Conservation (phyloP, 2,329 filamentous ascomycete genomes). For the Coniochaeta prunicola region DNA sequence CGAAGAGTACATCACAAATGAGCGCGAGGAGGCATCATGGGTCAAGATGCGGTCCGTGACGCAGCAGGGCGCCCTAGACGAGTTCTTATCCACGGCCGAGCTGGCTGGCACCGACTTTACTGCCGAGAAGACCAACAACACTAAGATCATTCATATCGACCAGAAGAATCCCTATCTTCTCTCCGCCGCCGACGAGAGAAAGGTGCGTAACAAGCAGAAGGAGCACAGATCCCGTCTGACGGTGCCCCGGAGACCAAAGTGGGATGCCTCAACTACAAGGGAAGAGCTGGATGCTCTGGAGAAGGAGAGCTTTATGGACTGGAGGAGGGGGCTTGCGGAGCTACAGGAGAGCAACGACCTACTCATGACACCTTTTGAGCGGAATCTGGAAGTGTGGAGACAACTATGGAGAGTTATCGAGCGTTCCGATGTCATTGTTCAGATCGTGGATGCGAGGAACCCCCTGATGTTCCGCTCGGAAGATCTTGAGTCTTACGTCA, state of each 20-base stretch:
- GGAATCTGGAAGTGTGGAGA: slow-evolving; percentile 95
- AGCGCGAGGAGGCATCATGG: slow-evolving; percentile 86
- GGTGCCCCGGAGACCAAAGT: slow-evolving; percentile 81
- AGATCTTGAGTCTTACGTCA: slow-evolving; percentile 89
- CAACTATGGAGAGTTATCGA: slow-evolving; percentile 98
- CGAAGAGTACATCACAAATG: slow-evolving; percentile 88
- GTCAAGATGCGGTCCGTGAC: slow-evolving; percentile 99
- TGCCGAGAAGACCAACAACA: slow-evolving; percentile 96
- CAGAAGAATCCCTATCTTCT: slow-evolving; percentile 93
- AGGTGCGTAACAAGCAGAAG: slow-evolving; percentile 71
- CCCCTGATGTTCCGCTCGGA: slow-evolving; percentile 90
- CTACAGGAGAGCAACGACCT: slow-evolving; percentile 90
- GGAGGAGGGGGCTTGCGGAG: slow-evolving; percentile 86
- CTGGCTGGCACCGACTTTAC: slow-evolving; percentile 98
- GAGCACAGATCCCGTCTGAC: slow-evolving; percentile 73
- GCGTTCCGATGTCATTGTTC: slow-evolving; percentile 87
- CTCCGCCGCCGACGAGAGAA: slow-evolving; percentile 75
- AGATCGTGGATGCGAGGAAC: slow-evolving; percentile 96
- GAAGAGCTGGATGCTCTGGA: slow-evolving; percentile 74
- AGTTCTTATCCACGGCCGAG: slow-evolving; percentile 93
- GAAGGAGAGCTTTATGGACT: slow-evolving; percentile 73
- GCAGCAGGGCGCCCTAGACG: slow-evolving; percentile 91
- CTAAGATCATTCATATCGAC: slow-evolving; percentile 96
- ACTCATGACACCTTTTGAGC: slow-evolving; percentile 95
- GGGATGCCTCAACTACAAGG: slow-evolving; percentile 80